These are phyloP conservation scores for Fusarium transvaalense DNA, from an alignment of 2,329 filamentous ascomycete species.

Conservation along the genomic window DNA sequence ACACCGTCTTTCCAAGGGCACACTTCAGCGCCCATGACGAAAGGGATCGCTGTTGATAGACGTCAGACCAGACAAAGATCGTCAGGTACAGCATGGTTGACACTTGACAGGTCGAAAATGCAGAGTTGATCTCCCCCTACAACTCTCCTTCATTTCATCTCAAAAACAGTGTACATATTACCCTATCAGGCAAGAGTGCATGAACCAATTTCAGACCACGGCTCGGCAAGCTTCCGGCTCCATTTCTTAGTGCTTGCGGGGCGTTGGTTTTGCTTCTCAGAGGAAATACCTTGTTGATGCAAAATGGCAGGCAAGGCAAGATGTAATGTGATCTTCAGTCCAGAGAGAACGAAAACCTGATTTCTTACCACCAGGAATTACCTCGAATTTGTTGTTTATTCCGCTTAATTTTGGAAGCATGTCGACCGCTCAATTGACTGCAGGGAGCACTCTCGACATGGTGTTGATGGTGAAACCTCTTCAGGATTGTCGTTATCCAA, in stretches of 20 bases:
- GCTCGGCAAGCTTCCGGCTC: not conserved
- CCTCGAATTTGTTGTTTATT: too few species aligned
- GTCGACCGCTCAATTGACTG: too few species aligned
- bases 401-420: not conserved
- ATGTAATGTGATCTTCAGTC: too few species aligned
- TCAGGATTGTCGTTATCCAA: too few species aligned
- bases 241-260: not conserved
- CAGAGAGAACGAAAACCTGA: too few species aligned
- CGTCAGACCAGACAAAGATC: not conserved
- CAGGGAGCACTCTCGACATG: too few species aligned
- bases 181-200: not conserved
- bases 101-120: not conserved
- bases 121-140: not conserved
- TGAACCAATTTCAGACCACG: not conserved
- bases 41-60: not conserved
- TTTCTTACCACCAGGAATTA: too few species aligned
- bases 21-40: constrained; percentile 16
- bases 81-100: not conserved
- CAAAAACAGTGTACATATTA: not conserved
- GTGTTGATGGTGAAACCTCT: not conserved
- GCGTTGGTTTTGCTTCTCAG: too few species aligned
- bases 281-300: too few species aligned
- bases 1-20: constrained; percentile 8
- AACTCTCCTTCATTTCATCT: not conserved
- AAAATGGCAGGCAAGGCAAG: too few species aligned